Conservation (phyloP, 768 basidiomycete species). For the Leccinum ochraceum region DNA sequence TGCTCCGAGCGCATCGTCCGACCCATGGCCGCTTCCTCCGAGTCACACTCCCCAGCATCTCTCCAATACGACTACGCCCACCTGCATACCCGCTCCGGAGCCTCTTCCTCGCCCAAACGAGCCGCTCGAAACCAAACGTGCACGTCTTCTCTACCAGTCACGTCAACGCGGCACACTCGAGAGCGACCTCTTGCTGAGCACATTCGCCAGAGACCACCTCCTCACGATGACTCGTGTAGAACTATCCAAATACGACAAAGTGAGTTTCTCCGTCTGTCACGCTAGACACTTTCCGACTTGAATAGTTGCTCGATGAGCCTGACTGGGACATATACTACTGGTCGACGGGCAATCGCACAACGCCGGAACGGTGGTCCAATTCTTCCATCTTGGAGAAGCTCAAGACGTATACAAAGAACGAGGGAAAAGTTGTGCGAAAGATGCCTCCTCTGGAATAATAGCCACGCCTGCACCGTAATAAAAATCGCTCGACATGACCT, state of each 20-base stretch:
- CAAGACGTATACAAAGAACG: conserved; percentile 80
- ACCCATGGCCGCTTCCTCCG: conserved; percentile 73
- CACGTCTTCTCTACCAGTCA: conserved; percentile 90
- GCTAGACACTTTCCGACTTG: not conserved
- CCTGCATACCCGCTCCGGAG: conserved; percentile 49
- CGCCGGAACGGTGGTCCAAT: conserved; percentile 71
- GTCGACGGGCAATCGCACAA: conserved; percentile 78
- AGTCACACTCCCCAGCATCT: conserved; percentile 70
- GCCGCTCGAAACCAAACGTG: conserved; percentile 63
- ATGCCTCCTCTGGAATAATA: conserved; percentile 75
- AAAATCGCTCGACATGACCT: not conserved
- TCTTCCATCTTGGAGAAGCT: conserved; percentile 72
- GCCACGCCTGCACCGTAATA: not conserved
- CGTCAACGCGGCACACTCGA: conserved; percentile 95
- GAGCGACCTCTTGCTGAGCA: conserved; percentile 88
- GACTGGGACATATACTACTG: conserved; percentile 99
- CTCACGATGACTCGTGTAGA: conserved; percentile 64
- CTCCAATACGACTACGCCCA: conserved; percentile 53
- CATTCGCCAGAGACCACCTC: conserved; percentile 85
- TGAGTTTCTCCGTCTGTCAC: conserved; percentile 37
- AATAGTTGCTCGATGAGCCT: conserved; percentile 83
- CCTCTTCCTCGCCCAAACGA: conserved; percentile 79
- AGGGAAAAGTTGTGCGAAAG: conserved; percentile 86
- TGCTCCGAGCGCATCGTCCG: conserved; percentile 34
- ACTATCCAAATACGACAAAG: conserved; percentile 89